Percentiles rank a stretch among this genome's conserved stretches.
phyloP scores from a whole-genome alignment of 2,329 filamentous ascomycete species.

The Aspergillus sp. region DNA sequence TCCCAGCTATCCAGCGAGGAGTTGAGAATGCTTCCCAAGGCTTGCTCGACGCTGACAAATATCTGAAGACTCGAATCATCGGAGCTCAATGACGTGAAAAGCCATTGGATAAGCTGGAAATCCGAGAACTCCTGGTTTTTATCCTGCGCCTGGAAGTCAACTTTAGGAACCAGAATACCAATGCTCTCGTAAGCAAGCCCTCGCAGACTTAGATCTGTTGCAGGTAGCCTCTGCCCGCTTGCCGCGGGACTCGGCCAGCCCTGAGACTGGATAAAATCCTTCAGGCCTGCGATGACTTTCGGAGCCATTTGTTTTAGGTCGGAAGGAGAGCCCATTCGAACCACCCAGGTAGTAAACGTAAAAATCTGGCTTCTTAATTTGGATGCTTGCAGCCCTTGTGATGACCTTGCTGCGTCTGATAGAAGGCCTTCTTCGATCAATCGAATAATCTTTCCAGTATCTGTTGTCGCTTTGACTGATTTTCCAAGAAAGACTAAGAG shows the following conservation, averaged over 20 bases:
- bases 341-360: conserved; percentile 80
- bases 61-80: conserved; percentile 70
- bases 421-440: conserved; percentile 65
- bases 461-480: conserved; percentile 67
- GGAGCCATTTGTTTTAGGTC: conserved; percentile 63
- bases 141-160: conserved; percentile 31
- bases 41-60: conserved; percentile 83
- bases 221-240: conserved; percentile 49
- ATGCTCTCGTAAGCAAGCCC: conserved; percentile 87
- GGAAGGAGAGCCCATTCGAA: conserved; percentile 61
- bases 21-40: conserved; percentile 71
- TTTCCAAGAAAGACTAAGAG: conserved; percentile 72
- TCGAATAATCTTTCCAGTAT: conserved; percentile 62
- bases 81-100: conserved; percentile 77
- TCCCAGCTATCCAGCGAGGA: conserved; percentile 48
- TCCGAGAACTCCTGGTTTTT: conserved; percentile 41
- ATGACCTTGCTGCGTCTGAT: conserved; percentile 36
- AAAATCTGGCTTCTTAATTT: conserved; percentile 82
- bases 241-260: conserved; percentile 69
- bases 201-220: conserved; percentile 63
- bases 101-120: conserved; percentile 60
- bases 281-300: conserved; percentile 63
- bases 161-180: conserved; percentile 62
- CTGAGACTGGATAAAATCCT: conserved; percentile 69
- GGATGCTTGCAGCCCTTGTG: conserved; percentile 65